Evolutionary conservation across 768 basidiomycete genomes (phyloP).

Genomic region (Podaxis sp.): DNA sequence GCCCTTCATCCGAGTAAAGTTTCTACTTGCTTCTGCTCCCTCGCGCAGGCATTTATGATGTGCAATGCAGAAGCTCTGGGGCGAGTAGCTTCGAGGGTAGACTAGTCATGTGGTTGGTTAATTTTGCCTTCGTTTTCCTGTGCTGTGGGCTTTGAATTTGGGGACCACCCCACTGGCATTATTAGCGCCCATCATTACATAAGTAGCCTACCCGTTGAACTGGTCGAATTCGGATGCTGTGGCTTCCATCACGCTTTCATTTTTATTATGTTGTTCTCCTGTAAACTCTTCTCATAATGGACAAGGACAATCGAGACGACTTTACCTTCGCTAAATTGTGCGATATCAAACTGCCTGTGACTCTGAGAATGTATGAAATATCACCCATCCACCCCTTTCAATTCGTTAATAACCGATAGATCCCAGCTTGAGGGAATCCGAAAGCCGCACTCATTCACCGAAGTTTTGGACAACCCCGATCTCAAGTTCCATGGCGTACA

Average conservation of each 20-base stretch:
- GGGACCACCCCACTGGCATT: background rate
- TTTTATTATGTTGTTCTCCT: background rate
- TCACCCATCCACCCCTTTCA: background rate
- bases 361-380: conserved; percentile 74
- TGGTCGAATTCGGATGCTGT: background rate
- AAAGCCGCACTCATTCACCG: conserved; percentile 68
- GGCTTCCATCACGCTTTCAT: background rate
- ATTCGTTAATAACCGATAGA: conserved; percentile 34
- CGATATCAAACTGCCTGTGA: conserved; percentile 84
- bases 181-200: background rate
- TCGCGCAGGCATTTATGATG: background rate
- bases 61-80: background rate
- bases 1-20: background rate
- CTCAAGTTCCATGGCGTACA: conserved; percentile 82
- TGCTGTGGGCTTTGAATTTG: background rate
- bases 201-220: background rate
- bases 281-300: conserved; percentile 31
- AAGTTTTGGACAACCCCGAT: conserved; percentile 82
- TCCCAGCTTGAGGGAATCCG: conserved; percentile 86
- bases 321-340: conserved; percentile 92
- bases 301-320: conserved; percentile 72
- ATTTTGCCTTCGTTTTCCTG: background rate
- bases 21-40: background rate
- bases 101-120: background rate
- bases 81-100: background rate